Percentiles rank a stretch among this genome's conserved stretches.
phyloP scores from a whole-genome alignment of 2,329 filamentous ascomycete species.

The Talaromyces sp. region DNA sequence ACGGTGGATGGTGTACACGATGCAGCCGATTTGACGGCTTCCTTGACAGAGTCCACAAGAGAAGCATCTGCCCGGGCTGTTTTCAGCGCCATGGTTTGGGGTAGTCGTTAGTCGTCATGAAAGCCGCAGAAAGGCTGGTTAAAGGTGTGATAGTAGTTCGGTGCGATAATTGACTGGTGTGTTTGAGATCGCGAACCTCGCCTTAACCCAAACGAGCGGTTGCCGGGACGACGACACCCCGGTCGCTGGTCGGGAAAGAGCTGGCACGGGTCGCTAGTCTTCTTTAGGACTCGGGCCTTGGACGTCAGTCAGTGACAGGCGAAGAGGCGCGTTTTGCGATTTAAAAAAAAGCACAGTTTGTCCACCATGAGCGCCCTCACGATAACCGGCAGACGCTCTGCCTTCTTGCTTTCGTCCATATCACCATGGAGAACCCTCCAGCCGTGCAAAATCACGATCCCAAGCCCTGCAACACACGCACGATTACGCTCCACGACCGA shows the following conservation, averaged over 20 bases:
- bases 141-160: background rate
- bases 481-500: slow-evolving; percentile 21
- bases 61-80: slow-evolving; percentile 22
- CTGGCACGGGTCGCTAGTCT: background rate
- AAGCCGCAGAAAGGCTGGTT: background rate
- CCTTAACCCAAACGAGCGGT: slow-evolving; percentile 15
- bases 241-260: background rate
- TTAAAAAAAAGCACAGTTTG: background rate
- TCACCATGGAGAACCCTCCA: background rate
- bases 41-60: slow-evolving; percentile 45
- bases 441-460: background rate
- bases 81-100: slow-evolving; percentile 8
- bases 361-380: slow-evolving; percentile 3
- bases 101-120: background rate
- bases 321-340: background rate
- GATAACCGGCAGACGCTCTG: background rate
- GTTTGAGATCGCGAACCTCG: slow-evolving; percentile 16
- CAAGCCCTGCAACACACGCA: slow-evolving; percentile 10
- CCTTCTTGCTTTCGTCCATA: background rate
- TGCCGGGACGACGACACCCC: slow-evolving; percentile 8
- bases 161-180: background rate
- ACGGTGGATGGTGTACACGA: slow-evolving; percentile 49
- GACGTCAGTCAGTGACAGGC: background rate
- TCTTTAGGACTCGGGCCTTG: background rate
- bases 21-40: slow-evolving; percentile 49